Conservation (phyloP, 352 stramenopile genomes). For the Phytophthora kernoviae region DNA sequence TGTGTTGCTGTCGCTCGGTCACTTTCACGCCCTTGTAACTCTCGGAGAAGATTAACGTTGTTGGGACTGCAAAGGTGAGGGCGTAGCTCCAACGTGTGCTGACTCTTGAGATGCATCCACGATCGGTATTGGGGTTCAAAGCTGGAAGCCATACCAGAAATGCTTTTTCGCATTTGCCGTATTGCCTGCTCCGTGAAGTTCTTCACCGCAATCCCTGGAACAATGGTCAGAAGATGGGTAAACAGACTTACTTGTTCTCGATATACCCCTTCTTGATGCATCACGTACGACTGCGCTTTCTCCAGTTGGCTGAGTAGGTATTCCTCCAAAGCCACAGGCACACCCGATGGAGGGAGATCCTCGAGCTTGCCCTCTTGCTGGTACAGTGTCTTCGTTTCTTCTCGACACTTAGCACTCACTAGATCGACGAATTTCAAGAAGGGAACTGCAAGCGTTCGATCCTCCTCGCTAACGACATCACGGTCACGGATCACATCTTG, state of each 20-base stretch:
- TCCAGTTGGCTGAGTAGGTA: slow-evolving; percentile 68
- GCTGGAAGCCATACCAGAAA: slow-evolving; percentile 12
- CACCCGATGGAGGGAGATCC: slow-evolving; percentile 60
- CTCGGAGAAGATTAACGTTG: slow-evolving; percentile 48
- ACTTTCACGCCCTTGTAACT: slow-evolving; percentile 62
- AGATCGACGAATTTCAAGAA: slow-evolving; percentile 68
- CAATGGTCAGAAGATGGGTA: slow-evolving; percentile 57
- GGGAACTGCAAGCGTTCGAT: slow-evolving; percentile 18
- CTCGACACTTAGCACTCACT: slow-evolving; percentile 59
- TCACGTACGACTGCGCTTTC: slow-evolving; percentile 63
- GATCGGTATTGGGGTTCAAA: slow-evolving; percentile 42
- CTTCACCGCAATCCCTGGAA: slow-evolving; percentile 48
- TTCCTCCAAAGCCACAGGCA: slow-evolving; percentile 74
- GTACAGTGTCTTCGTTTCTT: slow-evolving; percentile 59
- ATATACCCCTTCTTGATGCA: slow-evolving; percentile 56
- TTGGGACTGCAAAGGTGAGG: slow-evolving; percentile 82
- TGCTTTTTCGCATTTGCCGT: slow-evolving; percentile 11
- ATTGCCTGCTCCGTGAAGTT: slow-evolving; percentile 41
- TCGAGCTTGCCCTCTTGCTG: slow-evolving; percentile 69
- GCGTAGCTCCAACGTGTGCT: slow-evolving; percentile 58
- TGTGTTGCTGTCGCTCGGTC: slow-evolving; percentile 40
- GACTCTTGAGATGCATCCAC: slow-evolving; percentile 54
- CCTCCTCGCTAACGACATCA: slow-evolving; percentile 54
- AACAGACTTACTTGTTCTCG: slow-evolving; percentile 70
- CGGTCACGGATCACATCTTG: slow-evolving; percentile 35